A percentile compares a stretch with the other conserved stretches of the same genome.
Conservation (phyloP, 208 protist species). For the Trypanosoma cruzi region DNA sequence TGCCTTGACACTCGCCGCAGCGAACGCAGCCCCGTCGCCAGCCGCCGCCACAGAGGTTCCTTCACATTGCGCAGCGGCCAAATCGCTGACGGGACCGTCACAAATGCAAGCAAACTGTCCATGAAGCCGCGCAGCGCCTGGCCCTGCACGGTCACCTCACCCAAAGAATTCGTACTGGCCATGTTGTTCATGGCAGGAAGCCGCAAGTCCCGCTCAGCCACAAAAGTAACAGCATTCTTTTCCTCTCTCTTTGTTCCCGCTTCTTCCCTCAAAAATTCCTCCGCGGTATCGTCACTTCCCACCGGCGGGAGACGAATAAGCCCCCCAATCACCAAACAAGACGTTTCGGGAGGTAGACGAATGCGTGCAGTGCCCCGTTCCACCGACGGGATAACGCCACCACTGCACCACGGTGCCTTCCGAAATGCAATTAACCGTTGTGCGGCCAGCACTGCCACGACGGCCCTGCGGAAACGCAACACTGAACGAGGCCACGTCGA, state of each 20-base stretch:
- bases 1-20: background rate
- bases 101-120: conserved; percentile 17
- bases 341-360: conserved; percentile 25
- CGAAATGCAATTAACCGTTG: conserved; percentile 27
- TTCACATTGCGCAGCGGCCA: background rate
- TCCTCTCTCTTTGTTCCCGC: background rate
- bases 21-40: conserved; percentile 12
- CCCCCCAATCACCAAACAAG: conserved; percentile 22
- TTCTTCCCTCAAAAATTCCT: background rate
- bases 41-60: conserved; percentile 11
- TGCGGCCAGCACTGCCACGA: conserved; percentile 44
- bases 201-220: conserved; percentile 27
- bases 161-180: background rate
- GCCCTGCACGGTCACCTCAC: background rate
- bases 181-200: background rate
- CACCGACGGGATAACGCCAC: background rate
- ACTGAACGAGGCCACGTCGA: background rate
- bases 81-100: conserved; percentile 21
- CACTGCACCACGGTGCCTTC: background rate
- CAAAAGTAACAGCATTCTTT: conserved; percentile 4
- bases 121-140: conserved; percentile 15
- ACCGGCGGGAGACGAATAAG: conserved; percentile 17
- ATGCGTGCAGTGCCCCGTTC: conserved; percentile 8
- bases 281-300: background rate
- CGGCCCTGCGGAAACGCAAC: conserved; percentile 33